Evolutionary conservation across 306 rosid species (phyloP).

Genomic region (Cotoneaster glaucophyllus): DNA sequence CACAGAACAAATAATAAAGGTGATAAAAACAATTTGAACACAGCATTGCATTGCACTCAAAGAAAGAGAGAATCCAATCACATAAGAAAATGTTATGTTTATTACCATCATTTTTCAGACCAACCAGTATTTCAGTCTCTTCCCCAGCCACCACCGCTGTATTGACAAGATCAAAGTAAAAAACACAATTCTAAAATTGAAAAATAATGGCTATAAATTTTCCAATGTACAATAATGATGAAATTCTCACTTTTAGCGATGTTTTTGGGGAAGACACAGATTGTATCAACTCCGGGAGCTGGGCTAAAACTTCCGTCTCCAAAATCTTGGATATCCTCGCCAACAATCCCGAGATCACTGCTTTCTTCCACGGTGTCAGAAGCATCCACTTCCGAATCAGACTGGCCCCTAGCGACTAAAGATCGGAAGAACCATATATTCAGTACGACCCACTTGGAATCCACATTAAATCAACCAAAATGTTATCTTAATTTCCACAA

Average conservation of each 20-base stretch:
- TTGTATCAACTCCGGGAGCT: conserved; percentile 76
- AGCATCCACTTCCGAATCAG: conserved; percentile 39
- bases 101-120: conserved; percentile 84
- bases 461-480: not conserved
- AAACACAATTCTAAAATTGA: not conserved
- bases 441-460: not conserved
- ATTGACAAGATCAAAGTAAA: conserved; percentile 23
- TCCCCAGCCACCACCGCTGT: conserved; percentile 84
- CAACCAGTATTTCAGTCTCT: conserved; percentile 76
- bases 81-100: not conserved
- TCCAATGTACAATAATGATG: not conserved
- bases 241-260: conserved; percentile 50
- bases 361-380: conserved; percentile 51
- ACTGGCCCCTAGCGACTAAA: conserved; percentile 70
- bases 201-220: not conserved
- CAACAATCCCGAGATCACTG: conserved; percentile 69
- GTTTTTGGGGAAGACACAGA: conserved; percentile 71
- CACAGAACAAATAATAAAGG: not conserved
- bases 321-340: conserved; percentile 64
- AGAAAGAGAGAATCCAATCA: not conserved
- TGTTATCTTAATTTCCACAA: too few species aligned
- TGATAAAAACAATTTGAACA: not conserved
- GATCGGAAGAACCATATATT: not conserved
- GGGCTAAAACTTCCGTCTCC: conserved; percentile 50
- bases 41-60: not conserved